A percentile compares a stretch with the other conserved stretches of the same genome.
These are phyloP conservation scores for Teunomyces pallodes DNA, from an alignment of 805 yeast species.

Conservation along the genomic window DNA sequence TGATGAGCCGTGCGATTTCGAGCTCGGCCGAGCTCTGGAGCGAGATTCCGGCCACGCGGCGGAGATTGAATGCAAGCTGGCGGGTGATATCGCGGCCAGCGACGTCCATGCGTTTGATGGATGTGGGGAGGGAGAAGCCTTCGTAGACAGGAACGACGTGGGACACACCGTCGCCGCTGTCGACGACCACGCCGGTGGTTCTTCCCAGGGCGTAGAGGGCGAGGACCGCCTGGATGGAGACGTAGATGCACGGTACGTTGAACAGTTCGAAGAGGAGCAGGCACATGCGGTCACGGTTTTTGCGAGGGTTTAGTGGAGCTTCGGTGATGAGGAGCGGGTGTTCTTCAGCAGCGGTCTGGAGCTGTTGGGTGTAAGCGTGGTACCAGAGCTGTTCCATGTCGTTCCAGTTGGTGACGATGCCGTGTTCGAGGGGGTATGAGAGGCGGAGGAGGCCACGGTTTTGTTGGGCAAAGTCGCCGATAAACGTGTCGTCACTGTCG, in stretches of 20 bases:
- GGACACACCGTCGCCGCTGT: conserved; percentile 91
- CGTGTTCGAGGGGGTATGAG: conserved; percentile 74
- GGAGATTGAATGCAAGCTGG: conserved; percentile 62
- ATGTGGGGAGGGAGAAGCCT: conserved; percentile 76
- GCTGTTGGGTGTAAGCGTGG: conserved; percentile 55
- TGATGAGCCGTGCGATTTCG: conserved; percentile 75
- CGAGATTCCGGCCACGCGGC: conserved; percentile 60
- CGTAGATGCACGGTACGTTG: conserved; percentile 72
- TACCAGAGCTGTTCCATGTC: conserved; percentile 85
- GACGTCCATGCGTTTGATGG: conserved; percentile 70
- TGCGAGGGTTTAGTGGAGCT: conserved; percentile 75
- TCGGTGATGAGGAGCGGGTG: conserved; percentile 89
- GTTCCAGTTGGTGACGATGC: conserved; percentile 77
- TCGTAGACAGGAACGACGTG: conserved; percentile 87
- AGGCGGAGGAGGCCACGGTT: conserved; percentile 74
- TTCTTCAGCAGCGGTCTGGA: conserved; percentile 63
- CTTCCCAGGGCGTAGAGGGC: conserved; percentile 85
- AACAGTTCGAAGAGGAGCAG: conserved; percentile 71
- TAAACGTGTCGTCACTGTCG: conserved; percentile 49
- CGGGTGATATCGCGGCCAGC: conserved; percentile 89
- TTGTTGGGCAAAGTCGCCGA: conserved; percentile 75
- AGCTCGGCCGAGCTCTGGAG: conserved; percentile 73
- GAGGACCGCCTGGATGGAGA: conserved; percentile 73
- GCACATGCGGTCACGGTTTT: conserved; percentile 58
- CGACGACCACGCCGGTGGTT: conserved; percentile 87